phyloP scores from a whole-genome alignment of 2,329 filamentous ascomycete species.

The Phialemonium atrogriseum region DNA sequence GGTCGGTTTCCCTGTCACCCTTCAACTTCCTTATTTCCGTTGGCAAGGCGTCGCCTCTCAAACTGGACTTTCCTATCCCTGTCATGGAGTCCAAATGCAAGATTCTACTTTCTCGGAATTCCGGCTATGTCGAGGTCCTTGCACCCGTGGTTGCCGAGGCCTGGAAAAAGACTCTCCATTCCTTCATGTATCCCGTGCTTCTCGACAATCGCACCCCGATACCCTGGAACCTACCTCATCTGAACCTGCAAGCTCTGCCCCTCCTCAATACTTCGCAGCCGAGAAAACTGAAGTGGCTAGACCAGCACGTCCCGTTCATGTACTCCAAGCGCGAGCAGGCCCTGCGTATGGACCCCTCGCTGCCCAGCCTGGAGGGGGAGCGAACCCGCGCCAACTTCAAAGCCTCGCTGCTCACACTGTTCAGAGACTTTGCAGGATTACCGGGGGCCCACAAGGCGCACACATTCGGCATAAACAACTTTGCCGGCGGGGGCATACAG shows the following conservation, averaged over 20 bases:
- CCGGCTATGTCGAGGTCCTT: conserved; percentile 35
- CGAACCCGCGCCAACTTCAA: conserved; percentile 35
- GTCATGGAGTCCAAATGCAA: conserved; percentile 25
- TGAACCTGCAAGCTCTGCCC: conserved; percentile 37
- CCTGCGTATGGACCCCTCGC: conserved; percentile 19
- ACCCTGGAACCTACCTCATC: conserved; percentile 28
- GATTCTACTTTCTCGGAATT: conserved; percentile 33
- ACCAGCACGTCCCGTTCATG: conserved; percentile 26
- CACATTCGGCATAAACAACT: conserved; percentile 6
- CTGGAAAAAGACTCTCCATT: conserved; percentile 13
- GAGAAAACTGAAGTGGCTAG: conserved; percentile 27
- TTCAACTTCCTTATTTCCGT: conserved; percentile 33
- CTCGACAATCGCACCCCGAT: conserved; percentile 20
- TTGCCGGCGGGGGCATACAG: conserved; percentile 26
- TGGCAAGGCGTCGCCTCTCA: conserved; percentile 19
- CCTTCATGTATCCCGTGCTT: conserved; percentile 27
- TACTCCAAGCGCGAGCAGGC: conserved; percentile 33
- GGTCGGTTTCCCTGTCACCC: conserved; percentile 25
- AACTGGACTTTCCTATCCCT: conserved; percentile 30
- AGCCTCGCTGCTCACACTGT: conserved; percentile 37
- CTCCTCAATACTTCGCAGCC: conserved; percentile 30
- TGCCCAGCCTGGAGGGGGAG: background rate
- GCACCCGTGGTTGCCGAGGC: conserved; percentile 24
- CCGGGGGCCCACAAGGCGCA: conserved; percentile 35
- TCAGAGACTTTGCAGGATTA: conserved; percentile 35